These are phyloP conservation scores for Corynespora cassiicola DNA, from an alignment of 2,329 filamentous ascomycete genomes.

Conservation along the genomic window DNA sequence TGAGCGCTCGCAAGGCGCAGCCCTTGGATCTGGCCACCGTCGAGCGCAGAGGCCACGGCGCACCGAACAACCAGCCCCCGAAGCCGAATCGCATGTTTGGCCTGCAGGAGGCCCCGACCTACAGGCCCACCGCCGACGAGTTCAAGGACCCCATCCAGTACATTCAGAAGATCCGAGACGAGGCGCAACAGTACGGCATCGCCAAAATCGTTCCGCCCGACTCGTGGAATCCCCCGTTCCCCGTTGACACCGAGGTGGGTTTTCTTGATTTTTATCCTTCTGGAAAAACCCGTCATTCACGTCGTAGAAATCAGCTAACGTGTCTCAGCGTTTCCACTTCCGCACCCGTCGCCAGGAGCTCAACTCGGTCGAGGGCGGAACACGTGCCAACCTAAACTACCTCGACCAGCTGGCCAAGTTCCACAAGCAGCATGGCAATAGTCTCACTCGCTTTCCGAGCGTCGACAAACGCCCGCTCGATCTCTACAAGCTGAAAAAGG, in stretches of 20 bases:
- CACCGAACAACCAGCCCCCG: conserved; percentile 74
- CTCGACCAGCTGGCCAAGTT: conserved; percentile 94
- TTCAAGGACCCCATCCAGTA: conserved; percentile 95
- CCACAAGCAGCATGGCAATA: conserved; percentile 95
- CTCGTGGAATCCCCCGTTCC: conserved; percentile 92
- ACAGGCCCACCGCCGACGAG: conserved; percentile 87
- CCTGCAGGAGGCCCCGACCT: conserved; percentile 88
- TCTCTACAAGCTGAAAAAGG: conserved; percentile 94
- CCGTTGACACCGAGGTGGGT: conserved; percentile 93
- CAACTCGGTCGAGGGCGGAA: conserved; percentile 97
- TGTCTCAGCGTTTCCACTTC: conserved; percentile 87
- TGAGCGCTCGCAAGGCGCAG: conserved; percentile 69
- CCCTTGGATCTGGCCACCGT: conserved; percentile 87
- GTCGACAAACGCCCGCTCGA: conserved; percentile 98
- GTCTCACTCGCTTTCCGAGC: conserved; percentile 90
- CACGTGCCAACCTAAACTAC: conserved; percentile 93
- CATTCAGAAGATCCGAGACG: conserved; percentile 87
- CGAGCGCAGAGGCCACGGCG: conserved; percentile 86
- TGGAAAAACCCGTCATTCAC: neutral
- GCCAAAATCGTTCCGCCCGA: conserved; percentile 96
- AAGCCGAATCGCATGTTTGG: conserved; percentile 83
- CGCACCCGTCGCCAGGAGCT: conserved; percentile 94
- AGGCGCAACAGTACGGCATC: conserved; percentile 87
- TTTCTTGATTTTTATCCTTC: too few species aligned
- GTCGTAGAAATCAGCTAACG: conserved; percentile 43